Conservation (phyloP, 78 protist species). For the Anaeramoeba ignava region DNA sequence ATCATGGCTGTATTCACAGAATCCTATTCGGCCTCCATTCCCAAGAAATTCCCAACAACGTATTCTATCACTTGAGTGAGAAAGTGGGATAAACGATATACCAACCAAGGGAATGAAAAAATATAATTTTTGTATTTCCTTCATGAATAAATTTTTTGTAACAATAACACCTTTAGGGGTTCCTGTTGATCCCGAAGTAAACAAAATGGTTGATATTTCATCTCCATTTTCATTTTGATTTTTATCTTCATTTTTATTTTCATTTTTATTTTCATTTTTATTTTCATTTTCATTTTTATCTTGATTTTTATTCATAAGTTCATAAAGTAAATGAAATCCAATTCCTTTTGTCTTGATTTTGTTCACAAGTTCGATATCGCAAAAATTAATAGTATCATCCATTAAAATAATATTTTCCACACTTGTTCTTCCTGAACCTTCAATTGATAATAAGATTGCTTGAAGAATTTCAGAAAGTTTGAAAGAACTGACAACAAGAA, state of each 20-base stretch:
- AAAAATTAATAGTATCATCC: neutral
- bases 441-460: neutral
- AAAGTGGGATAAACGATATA: conserved; percentile 24
- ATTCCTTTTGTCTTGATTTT: neutral
- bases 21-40: conserved; percentile 26
- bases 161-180: conserved; percentile 24
- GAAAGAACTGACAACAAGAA: neutral
- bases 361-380: neutral
- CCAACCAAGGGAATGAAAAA: conserved; percentile 12
- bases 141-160: neutral
- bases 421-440: neutral
- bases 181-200: conserved; percentile 12
- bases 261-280: neutral
- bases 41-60: conserved; percentile 21
- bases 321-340: neutral
- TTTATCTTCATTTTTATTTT: neutral
- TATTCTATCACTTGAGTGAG: conserved; percentile 28
- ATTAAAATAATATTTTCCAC: neutral
- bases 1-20: neutral
- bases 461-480: neutral
- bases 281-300: neutral
- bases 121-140: neutral
- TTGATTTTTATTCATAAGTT: neutral
- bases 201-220: neutral
- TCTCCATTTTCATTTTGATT: neutral